Base-by-base conservation (phyloP, 2,329 filamentous ascomycete genomes). In the Zarea fungicola region DNA sequence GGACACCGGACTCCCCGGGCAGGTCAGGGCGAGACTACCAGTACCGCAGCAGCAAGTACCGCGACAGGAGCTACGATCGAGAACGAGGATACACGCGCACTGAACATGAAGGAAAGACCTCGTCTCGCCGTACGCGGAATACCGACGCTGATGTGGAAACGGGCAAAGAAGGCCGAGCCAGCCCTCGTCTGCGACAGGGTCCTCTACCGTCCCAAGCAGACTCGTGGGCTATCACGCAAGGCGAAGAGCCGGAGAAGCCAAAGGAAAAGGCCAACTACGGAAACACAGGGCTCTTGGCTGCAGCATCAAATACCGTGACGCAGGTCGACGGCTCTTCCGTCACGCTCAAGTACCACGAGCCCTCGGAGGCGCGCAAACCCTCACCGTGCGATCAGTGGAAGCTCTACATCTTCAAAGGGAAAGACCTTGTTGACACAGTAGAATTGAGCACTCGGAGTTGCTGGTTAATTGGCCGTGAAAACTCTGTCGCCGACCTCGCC, bases 341-440 rank as follows among this genome's bases (percentile, higher is more conserved):
- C 48, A 82, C 89, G 3, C 79, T 99, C 40, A 97, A 97, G 72
- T 99, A 99, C 67, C 88, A 96, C 70, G 93, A 99, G 68, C 93
- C 93, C 2, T 73, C 89, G 10, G 93, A 99, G 71, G 89, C 92
- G 42, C 86, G 93, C 51, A 96, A 96, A 58, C 89, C 93, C 0
- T 77, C 91, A 0, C 62, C 85, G 1, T 84, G 82, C 48, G 83
- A 93, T 57, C 72, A 81, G 50, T 99, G 92, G 92, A 87, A 88
- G 52, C 73, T 99, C 41, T 97, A 95, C 64, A 80, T 96, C 19
- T 99, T 99, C 78, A 96, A 96, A 62, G 87, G 83, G 10, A 67
- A 77, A 23, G 87, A 90, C 49, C 76, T 95, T 3, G 66, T 96
- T 28, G 89, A 95, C 61, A 95, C 89, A 1, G 76, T 96, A 19